A percentile compares a stretch with the other conserved stretches of the same genome.
phyloP scores from a whole-genome alignment of 2,329 filamentous ascomycete genomes.

The Curvularia lunata region DNA sequence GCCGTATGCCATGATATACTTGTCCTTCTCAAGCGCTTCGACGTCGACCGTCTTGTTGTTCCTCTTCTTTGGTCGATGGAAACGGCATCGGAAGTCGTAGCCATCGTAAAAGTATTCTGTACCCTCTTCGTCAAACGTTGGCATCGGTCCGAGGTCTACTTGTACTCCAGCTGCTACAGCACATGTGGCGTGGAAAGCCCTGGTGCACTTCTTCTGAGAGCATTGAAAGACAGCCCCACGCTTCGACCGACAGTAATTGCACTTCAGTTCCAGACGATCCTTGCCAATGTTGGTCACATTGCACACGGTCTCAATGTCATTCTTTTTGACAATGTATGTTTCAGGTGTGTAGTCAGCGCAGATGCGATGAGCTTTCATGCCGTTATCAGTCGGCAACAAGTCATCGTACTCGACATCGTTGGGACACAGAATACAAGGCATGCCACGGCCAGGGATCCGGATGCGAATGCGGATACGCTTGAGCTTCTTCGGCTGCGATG shows the following conservation, averaged over 20 bases:
- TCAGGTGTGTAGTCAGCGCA: conserved; percentile 93
- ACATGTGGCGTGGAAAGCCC: conserved; percentile 94
- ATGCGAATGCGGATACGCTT: conserved; percentile 74
- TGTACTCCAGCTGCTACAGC: conserved; percentile 90
- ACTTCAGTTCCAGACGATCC: conserved; percentile 88
- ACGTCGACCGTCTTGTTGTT: conserved; percentile 76
- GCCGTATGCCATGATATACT: conserved; percentile 72
- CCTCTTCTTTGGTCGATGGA: conserved; percentile 89
- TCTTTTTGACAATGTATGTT: conserved; percentile 77
- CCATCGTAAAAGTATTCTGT: conserved; percentile 91
- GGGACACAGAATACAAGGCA: conserved; percentile 90
- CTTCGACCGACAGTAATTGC: conserved; percentile 91
- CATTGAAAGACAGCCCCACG: conserved; percentile 97
- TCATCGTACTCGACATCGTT: conserved; percentile 84
- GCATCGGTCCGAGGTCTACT: conserved; percentile 83
- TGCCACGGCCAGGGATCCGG: conserved; percentile 72
- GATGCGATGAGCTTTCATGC: conserved; percentile 82
- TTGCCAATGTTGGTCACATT: conserved; percentile 84
- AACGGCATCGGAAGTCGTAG: conserved; percentile 92
- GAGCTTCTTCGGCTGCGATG: conserved; percentile 70
- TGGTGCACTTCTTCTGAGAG: conserved; percentile 89
- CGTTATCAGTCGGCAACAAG: conserved; percentile 86
- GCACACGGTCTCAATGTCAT: conserved; percentile 71
- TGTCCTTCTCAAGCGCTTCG: conserved; percentile 72
- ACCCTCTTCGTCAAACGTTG: conserved; percentile 87